phyloP scores from a whole-genome alignment of 805 yeast genomes.

The Spathaspora passalidarum region DNA sequence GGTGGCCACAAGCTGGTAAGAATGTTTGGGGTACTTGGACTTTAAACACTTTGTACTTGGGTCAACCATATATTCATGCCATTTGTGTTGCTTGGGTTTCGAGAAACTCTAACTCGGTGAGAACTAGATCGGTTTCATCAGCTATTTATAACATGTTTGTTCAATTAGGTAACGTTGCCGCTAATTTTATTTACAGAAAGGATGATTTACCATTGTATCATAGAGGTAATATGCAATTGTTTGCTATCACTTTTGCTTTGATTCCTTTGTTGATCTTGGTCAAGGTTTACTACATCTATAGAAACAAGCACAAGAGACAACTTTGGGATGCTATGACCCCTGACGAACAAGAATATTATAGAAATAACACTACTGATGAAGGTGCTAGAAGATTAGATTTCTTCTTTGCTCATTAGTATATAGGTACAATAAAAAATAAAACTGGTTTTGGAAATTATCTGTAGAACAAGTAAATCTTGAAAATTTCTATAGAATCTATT shows the following conservation, averaged over 20 bases:
- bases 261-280: slow-evolving; percentile 24
- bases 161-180: slow-evolving; percentile 54
- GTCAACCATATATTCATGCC: slow-evolving; percentile 28
- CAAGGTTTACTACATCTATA: slow-evolving; percentile 35
- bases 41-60: slow-evolving; percentile 19
- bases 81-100: slow-evolving; percentile 49
- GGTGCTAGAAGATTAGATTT: slow-evolving; percentile 61
- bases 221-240: slow-evolving; percentile 49
- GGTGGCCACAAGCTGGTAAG: slow-evolving; percentile 9
- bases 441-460: too few species aligned
- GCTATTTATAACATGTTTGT: slow-evolving; percentile 64
- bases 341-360: slow-evolving; percentile 51
- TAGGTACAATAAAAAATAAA: background rate
- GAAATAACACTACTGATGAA: slow-evolving; percentile 41
- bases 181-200: slow-evolving; percentile 54
- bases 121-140: slow-evolving; percentile 63
- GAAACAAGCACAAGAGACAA: slow-evolving; percentile 43
- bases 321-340: slow-evolving; percentile 49
- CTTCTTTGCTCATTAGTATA: slow-evolving; percentile 26
- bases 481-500: too few species aligned
- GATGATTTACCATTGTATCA: slow-evolving; percentile 60
- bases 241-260: slow-evolving; percentile 32
- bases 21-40: slow-evolving; percentile 12
- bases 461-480: too few species aligned
- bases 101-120: slow-evolving; percentile 57